A percentile compares a stretch with the other conserved stretches of the same genome.
Evolutionary conservation across 805 yeast genomes (phyloP).

Genomic region (Saturnispora hagleri): DNA sequence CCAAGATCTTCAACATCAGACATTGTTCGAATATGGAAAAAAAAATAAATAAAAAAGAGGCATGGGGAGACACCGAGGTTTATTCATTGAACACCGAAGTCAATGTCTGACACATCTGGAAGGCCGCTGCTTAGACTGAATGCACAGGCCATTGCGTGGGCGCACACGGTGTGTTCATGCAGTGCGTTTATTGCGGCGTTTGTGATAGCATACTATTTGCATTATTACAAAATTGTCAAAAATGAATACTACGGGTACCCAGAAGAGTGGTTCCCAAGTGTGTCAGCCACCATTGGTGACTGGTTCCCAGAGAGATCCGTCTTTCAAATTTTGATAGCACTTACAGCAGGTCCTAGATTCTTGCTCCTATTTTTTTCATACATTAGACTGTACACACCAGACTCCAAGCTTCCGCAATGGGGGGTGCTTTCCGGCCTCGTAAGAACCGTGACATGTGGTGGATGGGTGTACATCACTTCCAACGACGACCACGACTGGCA

Average conservation of each 20-base stretch:
- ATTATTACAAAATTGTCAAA: slow-evolving; percentile 79
- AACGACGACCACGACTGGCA: slow-evolving; percentile 96
- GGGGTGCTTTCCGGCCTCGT: slow-evolving; percentile 57
- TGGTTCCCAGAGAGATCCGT: slow-evolving; percentile 91
- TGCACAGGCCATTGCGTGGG: slow-evolving; percentile 58
- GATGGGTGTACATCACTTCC: slow-evolving; percentile 96
- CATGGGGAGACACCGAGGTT: background rate
- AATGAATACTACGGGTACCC: slow-evolving; percentile 88
- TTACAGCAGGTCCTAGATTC: slow-evolving; percentile 91
- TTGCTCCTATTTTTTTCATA: slow-evolving; percentile 46
- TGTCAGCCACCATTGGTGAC: slow-evolving; percentile 95
- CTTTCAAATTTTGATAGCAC: slow-evolving; percentile 84
- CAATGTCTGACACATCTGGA: background rate
- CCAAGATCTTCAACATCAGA: background rate
- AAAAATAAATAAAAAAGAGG: background rate
- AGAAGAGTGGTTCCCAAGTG: slow-evolving; percentile 98
- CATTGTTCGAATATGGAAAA: background rate
- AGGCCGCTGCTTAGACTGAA: slow-evolving; percentile 33
- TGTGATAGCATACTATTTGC: slow-evolving; percentile 63
- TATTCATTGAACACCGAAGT: background rate
- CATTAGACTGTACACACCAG: slow-evolving; percentile 34
- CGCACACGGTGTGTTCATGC: slow-evolving; percentile 65
- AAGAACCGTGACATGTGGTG: slow-evolving; percentile 95
- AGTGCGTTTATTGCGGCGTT: slow-evolving; percentile 73
- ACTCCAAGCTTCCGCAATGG: slow-evolving; percentile 31